phyloP scores from a whole-genome alignment of 768 basidiomycete genomes.

The Phaffia australis region DNA sequence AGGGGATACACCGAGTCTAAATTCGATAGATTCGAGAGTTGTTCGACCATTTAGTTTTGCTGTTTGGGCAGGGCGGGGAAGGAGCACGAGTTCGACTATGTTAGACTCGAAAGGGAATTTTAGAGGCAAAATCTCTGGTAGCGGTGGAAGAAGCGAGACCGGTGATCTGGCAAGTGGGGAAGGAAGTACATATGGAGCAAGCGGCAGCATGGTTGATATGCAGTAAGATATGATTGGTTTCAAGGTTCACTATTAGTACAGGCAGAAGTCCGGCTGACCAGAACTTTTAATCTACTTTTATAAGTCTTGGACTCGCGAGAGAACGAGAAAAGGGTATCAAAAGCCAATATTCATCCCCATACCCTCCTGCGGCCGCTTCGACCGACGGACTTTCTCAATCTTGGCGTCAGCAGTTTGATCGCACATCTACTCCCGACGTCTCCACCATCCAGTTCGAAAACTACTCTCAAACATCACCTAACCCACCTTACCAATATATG shows the following conservation, averaged over 20 bases:
- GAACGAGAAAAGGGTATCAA: slow-evolving; percentile 30
- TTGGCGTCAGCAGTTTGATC: slow-evolving; percentile 32
- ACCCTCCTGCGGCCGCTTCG: slow-evolving; percentile 30
- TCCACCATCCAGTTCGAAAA: slow-evolving; percentile 9
- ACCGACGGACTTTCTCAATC: slow-evolving; percentile 31
- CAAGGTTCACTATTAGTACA: neutral
- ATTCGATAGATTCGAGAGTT: slow-evolving; percentile 3
- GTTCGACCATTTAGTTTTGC: slow-evolving; percentile 40
- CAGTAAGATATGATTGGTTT: slow-evolving; percentile 32
- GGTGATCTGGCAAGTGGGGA: slow-evolving; percentile 35
- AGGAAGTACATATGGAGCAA: slow-evolving; percentile 38
- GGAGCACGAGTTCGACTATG: slow-evolving; percentile 26
- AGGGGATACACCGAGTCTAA: neutral
- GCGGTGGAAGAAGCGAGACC: slow-evolving; percentile 30
- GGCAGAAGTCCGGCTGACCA: neutral
- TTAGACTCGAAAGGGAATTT: slow-evolving; percentile 9
- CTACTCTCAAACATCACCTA: neutral
- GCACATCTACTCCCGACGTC: slow-evolving; percentile 1
- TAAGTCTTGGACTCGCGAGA: slow-evolving; percentile 36
- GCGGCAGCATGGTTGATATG: slow-evolving; percentile 41
- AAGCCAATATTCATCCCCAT: slow-evolving; percentile 26
- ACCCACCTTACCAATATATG: neutral
- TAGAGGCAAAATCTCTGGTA: slow-evolving; percentile 26
- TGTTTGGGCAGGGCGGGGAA: slow-evolving; percentile 35
- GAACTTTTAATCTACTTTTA: neutral